Evolutionary conservation across 2,329 filamentous ascomycete species (phyloP).

Genomic region (Stromatinia cepivora): DNA sequence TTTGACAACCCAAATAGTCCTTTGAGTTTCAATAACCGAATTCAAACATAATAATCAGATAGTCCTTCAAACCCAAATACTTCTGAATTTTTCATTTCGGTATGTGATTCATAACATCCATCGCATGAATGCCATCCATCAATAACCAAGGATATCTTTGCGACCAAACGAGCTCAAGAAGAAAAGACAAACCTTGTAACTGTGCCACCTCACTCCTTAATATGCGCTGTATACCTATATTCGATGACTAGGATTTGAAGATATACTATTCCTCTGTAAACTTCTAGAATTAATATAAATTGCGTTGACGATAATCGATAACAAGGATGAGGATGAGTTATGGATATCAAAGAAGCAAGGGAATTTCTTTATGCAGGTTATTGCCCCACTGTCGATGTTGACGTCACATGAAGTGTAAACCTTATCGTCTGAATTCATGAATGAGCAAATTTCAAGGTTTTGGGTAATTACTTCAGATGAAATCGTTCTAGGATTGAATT

Average conservation of each 20-base stretch:
- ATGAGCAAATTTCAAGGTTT: neutral
- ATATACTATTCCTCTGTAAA: neutral
- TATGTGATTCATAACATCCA: no score
- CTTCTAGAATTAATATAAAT: neutral
- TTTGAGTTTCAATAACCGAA: neutral
- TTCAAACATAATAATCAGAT: neutral
- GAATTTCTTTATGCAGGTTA: neutral
- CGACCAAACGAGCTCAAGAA: neutral
- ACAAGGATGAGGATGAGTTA: neutral
- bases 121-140: neutral
- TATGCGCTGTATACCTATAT: neutral
- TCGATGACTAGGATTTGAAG: neutral
- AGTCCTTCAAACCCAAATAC: neutral
- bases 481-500: no score
- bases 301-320: neutral
- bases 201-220: neutral
- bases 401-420: neutral
- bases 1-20: neutral
- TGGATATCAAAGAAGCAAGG: neutral
- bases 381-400: neutral
- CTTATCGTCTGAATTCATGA: neutral
- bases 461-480: neutral
- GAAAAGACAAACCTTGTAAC: constrained; percentile 3
- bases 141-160: neutral
- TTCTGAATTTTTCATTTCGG: neutral